phyloP scores from a whole-genome alignment of 2,329 filamentous ascomycete species.

The Pestalotiopsis sp. region DNA sequence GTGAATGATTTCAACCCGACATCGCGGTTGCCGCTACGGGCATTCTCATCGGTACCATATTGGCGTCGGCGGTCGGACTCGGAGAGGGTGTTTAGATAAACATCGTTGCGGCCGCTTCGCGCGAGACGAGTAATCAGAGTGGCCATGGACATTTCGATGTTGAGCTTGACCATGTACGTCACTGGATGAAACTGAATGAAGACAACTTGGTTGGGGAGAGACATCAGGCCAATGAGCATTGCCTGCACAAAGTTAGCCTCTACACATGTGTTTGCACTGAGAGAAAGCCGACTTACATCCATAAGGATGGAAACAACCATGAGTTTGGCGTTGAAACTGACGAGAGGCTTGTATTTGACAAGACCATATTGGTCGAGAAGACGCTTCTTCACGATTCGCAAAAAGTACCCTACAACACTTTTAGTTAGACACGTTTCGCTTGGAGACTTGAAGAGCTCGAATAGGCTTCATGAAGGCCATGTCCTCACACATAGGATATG shows the following conservation, averaged over 20 bases:
- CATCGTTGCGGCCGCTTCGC: background rate
- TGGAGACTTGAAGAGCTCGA: background rate
- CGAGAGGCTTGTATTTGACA: constrained; percentile 51
- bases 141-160: constrained; percentile 56
- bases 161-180: constrained; percentile 48
- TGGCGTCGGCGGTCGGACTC: constrained; percentile 7
- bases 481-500: too few relatives aligned
- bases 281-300: constrained; percentile 40
- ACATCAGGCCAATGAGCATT: constrained; percentile 46
- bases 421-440: background rate
- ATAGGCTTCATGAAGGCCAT: background rate
- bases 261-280: background rate
- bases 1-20: constrained; percentile 27
- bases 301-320: constrained; percentile 52
- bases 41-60: constrained; percentile 4
- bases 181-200: constrained; percentile 48
- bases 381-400: constrained; percentile 46
- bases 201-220: constrained; percentile 45
- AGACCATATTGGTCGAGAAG: constrained; percentile 49
- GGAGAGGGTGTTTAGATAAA: constrained; percentile 8
- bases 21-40: constrained; percentile 6
- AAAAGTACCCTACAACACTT: constrained; percentile 41
- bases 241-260: constrained; percentile 18
- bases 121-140: constrained; percentile 41
- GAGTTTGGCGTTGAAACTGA: constrained; percentile 51